phyloP scores from a whole-genome alignment of 345 rosid genomes.

The Acer saccharum region DNA sequence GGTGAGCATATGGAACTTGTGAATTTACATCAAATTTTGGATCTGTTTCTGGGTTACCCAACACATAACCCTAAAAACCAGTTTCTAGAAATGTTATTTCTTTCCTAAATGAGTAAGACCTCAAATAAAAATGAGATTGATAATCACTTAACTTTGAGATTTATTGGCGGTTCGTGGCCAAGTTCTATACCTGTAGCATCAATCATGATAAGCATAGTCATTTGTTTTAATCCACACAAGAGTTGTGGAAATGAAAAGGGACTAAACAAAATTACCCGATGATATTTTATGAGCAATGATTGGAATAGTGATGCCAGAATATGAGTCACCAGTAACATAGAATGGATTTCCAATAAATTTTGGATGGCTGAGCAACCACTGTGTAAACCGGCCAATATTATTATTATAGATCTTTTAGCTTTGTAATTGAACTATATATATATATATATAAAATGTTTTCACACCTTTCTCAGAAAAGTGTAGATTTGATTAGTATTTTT shows the following conservation, averaged over 20 bases:
- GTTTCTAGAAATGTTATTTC: neutral
- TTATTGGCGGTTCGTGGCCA: conserved; percentile 27
- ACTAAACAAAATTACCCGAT: conserved; percentile 4
- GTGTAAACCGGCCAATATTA: neutral
- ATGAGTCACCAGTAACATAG: conserved; percentile 25
- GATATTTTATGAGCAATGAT: conserved; percentile 15
- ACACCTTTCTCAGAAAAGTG: conserved; percentile 21
- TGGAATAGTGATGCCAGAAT: conserved; percentile 21
- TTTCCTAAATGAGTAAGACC: no score
- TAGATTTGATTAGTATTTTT: neutral
- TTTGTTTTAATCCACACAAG: neutral
- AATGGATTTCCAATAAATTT: conserved; percentile 12
- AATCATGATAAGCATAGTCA: conserved; percentile 11
- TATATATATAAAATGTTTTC: neutral
- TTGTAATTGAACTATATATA: neutral
- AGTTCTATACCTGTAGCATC: conserved; percentile 17
- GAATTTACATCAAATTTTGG: conserved; percentile 29
- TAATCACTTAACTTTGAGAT: conserved; percentile 37
- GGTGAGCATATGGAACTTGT: conserved; percentile 39
- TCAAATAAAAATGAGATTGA: neutral
- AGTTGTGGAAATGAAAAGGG: neutral
- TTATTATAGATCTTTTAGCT: neutral
- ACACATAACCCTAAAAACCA: conserved; percentile 44
- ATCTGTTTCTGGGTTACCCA: conserved; percentile 48
- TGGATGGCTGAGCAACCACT: conserved; percentile 23